These are phyloP conservation scores for Tuber borchii DNA, from an alignment of 495 filamentous ascomycete genomes.

Conservation along the genomic window DNA sequence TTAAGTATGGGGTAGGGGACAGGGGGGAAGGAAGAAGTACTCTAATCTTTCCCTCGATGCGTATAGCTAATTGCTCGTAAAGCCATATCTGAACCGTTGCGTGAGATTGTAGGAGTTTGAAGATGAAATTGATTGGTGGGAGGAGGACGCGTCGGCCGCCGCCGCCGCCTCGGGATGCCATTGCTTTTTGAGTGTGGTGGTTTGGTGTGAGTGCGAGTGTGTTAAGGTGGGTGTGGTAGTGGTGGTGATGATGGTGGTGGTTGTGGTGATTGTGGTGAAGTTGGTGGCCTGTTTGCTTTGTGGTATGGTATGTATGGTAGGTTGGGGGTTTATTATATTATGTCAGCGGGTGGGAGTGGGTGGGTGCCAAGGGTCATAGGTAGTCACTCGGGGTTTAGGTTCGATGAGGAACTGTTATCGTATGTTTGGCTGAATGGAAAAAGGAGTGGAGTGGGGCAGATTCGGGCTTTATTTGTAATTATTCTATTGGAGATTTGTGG, in stretches of 20 bases:
- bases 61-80: constrained; percentile 85
- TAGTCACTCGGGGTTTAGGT: neutral
- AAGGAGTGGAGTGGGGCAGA: neutral
- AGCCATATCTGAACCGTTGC: constrained; percentile 89
- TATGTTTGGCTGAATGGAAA: no score
- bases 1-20: no score
- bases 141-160: constrained; percentile 82
- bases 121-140: constrained; percentile 97
- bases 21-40: constrained; percentile 48
- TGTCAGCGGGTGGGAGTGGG: neutral
- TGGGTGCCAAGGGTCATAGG: neutral
- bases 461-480: neutral
- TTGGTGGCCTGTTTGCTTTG: neutral
- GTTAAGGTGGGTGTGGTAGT: neutral
- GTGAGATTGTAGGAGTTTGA: constrained; percentile 86
- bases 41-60: constrained; percentile 91
- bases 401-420: neutral
- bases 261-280: neutral
- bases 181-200: constrained; percentile 44
- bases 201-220: neutral
- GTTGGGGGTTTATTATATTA: neutral
- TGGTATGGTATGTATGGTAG: neutral
- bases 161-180: constrained; percentile 75
- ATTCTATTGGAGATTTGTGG: neutral
- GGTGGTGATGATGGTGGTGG: neutral